Percentiles rank a stretch among this genome's conserved stretches.
These are phyloP conservation scores for Aegilops longissima DNA, from an alignment of 176 grass and related monocot genomes.

Conservation along the genomic window DNA sequence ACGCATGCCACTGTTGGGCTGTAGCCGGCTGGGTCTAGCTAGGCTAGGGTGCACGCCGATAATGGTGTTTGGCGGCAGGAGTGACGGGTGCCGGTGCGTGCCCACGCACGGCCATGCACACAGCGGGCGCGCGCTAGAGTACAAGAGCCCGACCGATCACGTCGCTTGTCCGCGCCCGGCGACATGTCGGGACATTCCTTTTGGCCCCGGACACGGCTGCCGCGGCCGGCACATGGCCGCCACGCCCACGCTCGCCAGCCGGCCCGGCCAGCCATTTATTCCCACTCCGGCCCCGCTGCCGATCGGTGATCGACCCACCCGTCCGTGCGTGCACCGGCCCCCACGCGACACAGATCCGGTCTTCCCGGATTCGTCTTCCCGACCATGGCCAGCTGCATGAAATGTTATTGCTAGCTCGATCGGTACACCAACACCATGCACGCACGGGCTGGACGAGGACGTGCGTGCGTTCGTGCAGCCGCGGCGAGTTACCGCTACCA, in stretches of 20 bases:
- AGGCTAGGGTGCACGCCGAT: neutral
- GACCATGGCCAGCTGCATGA: neutral
- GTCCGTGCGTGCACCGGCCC: neutral
- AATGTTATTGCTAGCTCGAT: neutral
- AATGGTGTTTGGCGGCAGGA: neutral
- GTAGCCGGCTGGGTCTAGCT: neutral
- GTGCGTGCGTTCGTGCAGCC: neutral
- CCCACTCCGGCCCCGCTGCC: neutral
- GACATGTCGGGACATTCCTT: slow-evolving; percentile 55
- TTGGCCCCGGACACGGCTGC: neutral
- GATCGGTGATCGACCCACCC: neutral
- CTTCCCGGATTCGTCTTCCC: neutral
- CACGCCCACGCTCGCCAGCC: neutral
- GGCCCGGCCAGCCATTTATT: neutral
- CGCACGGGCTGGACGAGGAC: neutral
- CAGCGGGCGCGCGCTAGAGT: neutral
- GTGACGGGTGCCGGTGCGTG: neutral
- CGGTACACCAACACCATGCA: neutral
- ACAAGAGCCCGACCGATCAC: slow-evolving; percentile 30
- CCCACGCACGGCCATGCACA: neutral
- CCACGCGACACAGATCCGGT: neutral
- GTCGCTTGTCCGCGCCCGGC: slow-evolving; percentile 30
- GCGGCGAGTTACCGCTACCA: neutral
- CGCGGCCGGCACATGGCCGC: slow-evolving; percentile 24
- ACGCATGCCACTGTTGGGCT: neutral